Percentiles rank a stretch among this genome's conserved stretches.
Conservation (phyloP, 2,329 filamentous ascomycete genomes). For the Alternaria hordeiaustralica region DNA sequence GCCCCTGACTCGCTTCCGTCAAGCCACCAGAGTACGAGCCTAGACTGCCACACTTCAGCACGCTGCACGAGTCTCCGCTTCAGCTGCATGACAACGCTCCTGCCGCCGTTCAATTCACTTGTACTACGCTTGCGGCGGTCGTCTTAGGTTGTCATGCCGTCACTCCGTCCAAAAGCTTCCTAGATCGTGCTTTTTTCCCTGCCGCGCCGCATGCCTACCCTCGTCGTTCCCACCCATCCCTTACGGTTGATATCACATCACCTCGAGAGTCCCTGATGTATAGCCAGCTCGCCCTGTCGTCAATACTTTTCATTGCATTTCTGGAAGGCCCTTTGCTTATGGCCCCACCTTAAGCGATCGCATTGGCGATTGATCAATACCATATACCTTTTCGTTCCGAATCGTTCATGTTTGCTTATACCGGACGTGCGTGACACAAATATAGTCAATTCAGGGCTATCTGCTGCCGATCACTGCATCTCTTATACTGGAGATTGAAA, state of each 20-base stretch:
- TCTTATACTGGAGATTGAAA: constrained; percentile 9
- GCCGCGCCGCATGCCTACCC: neutral
- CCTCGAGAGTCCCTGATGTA: constrained; percentile 1
- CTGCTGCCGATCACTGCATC: neutral
- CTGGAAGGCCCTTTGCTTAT: constrained; percentile 11
- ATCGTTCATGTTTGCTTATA: constrained; percentile 22
- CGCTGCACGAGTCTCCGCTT: constrained; percentile 18
- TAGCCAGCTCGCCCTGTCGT: constrained; percentile 8
- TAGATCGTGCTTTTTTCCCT: constrained; percentile 1
- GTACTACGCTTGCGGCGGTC: constrained; percentile 21
- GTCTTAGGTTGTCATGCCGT: constrained; percentile 25
- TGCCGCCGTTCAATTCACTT: constrained; percentile 24
- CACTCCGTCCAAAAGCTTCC: constrained; percentile 15
- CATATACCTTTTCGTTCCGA: constrained; percentile 8
- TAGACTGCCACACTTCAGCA: constrained; percentile 21
- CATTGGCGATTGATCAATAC: constrained; percentile 1
- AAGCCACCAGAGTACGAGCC: constrained; percentile 27
- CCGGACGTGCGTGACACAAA: constrained; percentile 8
- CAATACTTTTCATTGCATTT: neutral
- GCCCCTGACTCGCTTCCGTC: constrained; percentile 16
- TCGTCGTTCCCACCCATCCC: constrained; percentile 10
- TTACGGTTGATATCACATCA: neutral
- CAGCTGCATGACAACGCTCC: constrained; percentile 31
- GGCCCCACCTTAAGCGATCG: constrained; percentile 13
- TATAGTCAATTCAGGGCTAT: constrained; percentile 8